These are phyloP conservation scores for Lepiota brunneoincarnata DNA, from an alignment of 768 basidiomycete genomes.

Conservation along the genomic window DNA sequence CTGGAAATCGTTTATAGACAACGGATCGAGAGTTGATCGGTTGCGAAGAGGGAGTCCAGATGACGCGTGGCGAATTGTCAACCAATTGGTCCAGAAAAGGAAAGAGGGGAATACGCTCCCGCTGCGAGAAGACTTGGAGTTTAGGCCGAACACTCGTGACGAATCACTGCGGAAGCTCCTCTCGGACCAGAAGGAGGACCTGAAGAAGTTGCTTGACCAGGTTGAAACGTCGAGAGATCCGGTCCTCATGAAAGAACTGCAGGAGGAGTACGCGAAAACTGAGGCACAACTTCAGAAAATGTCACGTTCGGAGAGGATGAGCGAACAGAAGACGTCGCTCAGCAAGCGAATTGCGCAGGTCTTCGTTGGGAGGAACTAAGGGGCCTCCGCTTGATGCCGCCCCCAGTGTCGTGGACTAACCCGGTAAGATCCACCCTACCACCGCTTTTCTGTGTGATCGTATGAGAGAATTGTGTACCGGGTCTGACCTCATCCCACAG, in stretches of 20 bases:
- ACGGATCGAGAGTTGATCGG: constrained; percentile 12
- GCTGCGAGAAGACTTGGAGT: constrained; percentile 1
- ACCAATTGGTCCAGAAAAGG: constrained; percentile 2
- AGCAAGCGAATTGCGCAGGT: too few species aligned
- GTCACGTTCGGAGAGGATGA: neutral
- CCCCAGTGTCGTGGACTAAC: too few species aligned
- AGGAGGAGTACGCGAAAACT: constrained; percentile 3
- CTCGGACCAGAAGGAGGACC: neutral
- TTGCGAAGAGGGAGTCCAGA: neutral
- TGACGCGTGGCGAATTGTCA: constrained; percentile 7
- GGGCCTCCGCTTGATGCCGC: too few species aligned
- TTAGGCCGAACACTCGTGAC: neutral
- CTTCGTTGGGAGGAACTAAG: too few species aligned
- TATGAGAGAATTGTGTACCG: too few species aligned
- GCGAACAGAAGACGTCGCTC: neutral
- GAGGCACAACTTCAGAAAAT: constrained; percentile 2
- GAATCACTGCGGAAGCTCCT: constrained; percentile 3
- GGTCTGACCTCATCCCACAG: too few species aligned
- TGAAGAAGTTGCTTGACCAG: neutral
- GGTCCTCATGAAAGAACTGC: neutral
- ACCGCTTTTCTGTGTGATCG: too few species aligned
- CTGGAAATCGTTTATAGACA: constrained; percentile 17
- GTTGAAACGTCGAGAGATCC: neutral
- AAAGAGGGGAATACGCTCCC: neutral
- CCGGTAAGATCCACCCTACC: too few species aligned